Base-by-base conservation (phyloP, 345 rosid genomes). In the Bruguiera sexangula region DNA sequence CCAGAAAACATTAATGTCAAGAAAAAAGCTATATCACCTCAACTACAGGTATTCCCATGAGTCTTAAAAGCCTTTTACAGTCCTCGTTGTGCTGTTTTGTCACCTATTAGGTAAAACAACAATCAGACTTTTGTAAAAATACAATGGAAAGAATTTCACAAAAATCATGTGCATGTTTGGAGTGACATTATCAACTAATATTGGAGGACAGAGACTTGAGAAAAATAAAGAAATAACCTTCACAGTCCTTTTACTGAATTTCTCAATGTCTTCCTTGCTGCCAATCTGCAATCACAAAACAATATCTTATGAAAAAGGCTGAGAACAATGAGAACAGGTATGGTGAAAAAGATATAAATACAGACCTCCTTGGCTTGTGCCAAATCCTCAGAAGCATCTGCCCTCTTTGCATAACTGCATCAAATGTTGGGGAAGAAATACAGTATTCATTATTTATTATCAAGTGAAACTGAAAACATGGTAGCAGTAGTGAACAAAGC, bases 41-140 rank as follows among this genome's bases (percentile, higher is more conserved):
- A 65, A 92, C 80, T 69, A 90, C 96, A 53, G 97, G 97, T 64
- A 95, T 92, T 65, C 97, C 97, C 96, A 92, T 92, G 61, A 95
- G 90, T 71, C 83, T 81, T 71, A 90, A 72, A 74, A 95, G 93
- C 76, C 76, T 86, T 79, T 92, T 86, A 82, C 99, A 95, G 77
- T 95, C 99, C 32, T 90, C 96, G 78, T 92, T 92, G 76, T 92
- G 99, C 66, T 85, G 91, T 73, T 81, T 84, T 16, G 97, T 90
- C 78, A 92, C 97, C 99, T 91, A 77, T 29, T 21, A 74, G 74
- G 60, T 60, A 64, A 20, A 54, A 5, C 22, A 60, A 29, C 46
- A 60, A 60, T 32, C 20, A 53, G 57, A 56, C 13, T 30, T 34
- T n/a, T 51, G 15, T 37, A 20, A 32, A 31, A 60, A 27, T 8